Evolutionary conservation across 441 rosid species (phyloP).

Genomic region (Breynia disticha): DNA sequence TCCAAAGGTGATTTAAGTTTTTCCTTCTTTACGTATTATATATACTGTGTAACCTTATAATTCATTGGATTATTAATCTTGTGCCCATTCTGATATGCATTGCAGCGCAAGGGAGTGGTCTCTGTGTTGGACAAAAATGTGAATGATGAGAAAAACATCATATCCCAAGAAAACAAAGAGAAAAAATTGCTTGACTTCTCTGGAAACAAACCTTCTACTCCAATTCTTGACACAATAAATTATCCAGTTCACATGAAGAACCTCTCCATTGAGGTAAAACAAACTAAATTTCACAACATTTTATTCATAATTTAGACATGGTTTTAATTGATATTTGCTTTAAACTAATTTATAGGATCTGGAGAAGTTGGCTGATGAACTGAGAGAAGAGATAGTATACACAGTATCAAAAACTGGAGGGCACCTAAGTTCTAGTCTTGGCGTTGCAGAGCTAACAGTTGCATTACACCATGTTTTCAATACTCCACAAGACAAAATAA

Average conservation of each 20-base stretch:
- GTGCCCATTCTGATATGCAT: too few relatives aligned
- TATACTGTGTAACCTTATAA: too few relatives aligned
- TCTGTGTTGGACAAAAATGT: constrained; percentile 10
- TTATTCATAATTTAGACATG: background rate
- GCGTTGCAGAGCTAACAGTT: constrained; percentile 40
- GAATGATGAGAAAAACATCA: constrained; percentile 2
- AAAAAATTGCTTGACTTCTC: constrained; percentile 24
- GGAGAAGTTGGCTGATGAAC: constrained; percentile 23
- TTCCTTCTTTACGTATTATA: background rate
- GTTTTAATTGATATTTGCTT: too few relatives aligned
- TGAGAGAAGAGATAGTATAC: constrained; percentile 32
- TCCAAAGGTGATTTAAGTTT: constrained; percentile 15
- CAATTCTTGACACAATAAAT: constrained; percentile 36
- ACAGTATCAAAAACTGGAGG: constrained; percentile 46
- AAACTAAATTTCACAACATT: background rate
- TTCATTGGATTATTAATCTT: too few relatives aligned
- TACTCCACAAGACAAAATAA: constrained; percentile 36
- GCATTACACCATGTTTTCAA: constrained; percentile 47
- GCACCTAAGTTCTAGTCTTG: constrained; percentile 42
- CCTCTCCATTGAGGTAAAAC: constrained; percentile 27
- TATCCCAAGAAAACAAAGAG: background rate
- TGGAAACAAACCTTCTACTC: constrained; percentile 30
- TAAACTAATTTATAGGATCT: constrained; percentile 24
- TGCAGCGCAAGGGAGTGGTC: constrained; percentile 16
- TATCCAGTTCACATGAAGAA: constrained; percentile 40